Base-by-base conservation (phyloP, 305 asterid species). In the Striga hermonthica region DNA sequence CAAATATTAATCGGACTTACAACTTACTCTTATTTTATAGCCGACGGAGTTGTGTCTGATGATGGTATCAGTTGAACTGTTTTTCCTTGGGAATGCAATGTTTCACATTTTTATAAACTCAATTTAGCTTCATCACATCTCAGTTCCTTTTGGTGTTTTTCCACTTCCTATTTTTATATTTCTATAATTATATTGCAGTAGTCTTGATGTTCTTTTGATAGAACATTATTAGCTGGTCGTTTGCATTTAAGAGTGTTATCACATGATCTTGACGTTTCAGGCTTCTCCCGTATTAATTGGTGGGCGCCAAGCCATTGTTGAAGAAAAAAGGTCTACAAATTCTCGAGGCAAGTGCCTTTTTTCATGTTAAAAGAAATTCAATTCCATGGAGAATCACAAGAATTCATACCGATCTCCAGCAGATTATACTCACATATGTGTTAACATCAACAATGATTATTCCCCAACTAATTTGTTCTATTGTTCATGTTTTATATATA, bases 281-380 rank as follows among this genome's bases (percentile, higher is more conserved):
- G 88, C 92, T 79, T 85, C 95, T 68, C 92, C 95, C 2, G 79
- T 87, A 38, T 40, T 70, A 48, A 74, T 87, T 65, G 88, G 86
- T 75, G 92, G 86, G 14, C 83, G 92, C 43, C 90, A 80, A 62
- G 81, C 79, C 16, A 57, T 83, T 69, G 78, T 87, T 11, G 95
- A 85, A 72, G 92, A 83, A 41, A 87, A 87, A 74, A 82, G 82
- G 80, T 85, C 95, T 53, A 81, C 91, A 11, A 80, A 71, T 75
- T 76, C 90, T 37, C 84, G 84, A 74, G 92, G 95, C 59, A 78
- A 78, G 88, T 72, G 35, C 10, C 53, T 66, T 60, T 4, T 55
- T 39, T 43, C 38, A 16, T 9, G 3, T 22, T 22, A 45, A 50
- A 15, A 67, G 11, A 34, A 52, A 3, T 28, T 52, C 12, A 12